Evolutionary conservation across 176 grass and related monocot genomes (phyloP).

Genomic region (Microstegium vimineum): DNA sequence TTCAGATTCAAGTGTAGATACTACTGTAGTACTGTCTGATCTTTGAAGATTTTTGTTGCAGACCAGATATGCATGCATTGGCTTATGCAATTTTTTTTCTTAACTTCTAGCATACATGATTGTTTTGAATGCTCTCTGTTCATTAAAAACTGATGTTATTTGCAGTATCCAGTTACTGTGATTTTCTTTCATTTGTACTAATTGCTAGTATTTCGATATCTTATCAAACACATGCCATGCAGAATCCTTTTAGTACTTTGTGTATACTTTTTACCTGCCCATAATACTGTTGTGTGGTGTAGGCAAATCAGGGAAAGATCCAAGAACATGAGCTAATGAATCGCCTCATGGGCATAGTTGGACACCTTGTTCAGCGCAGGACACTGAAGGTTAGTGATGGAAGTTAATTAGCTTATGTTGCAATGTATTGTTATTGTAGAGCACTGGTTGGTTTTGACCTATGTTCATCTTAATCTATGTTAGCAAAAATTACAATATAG

Average conservation of each 20-base stretch:
- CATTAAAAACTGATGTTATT: background rate
- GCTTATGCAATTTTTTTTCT: background rate
- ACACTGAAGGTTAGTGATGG: conserved; percentile 71
- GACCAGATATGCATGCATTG: background rate
- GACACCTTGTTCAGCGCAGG: conserved; percentile 89
- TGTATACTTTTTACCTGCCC: background rate
- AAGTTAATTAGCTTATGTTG: conserved; percentile 28
- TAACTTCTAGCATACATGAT: background rate
- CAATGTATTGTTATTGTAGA: background rate
- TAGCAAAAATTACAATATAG: background rate
- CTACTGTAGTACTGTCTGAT: background rate
- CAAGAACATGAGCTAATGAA: conserved; percentile 81
- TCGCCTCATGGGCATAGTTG: conserved; percentile 94
- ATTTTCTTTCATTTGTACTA: conserved; percentile 5
- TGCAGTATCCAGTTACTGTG: background rate
- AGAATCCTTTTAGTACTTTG: background rate
- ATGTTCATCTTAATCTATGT: conserved; percentile 6
- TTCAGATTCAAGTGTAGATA: conserved; percentile 11
- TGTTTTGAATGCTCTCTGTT: background rate
- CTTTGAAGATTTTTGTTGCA: background rate
- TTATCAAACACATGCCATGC: background rate
- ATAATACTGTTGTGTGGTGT: conserved; percentile 29
- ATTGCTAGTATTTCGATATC: background rate
- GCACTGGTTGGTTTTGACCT: background rate
- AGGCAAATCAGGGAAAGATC: conserved; percentile 84